Evolutionary conservation across 805 yeast species (phyloP), one percentile per base, ranked within the genome.

Genomic region (Kuraishia cidri): DNA sequence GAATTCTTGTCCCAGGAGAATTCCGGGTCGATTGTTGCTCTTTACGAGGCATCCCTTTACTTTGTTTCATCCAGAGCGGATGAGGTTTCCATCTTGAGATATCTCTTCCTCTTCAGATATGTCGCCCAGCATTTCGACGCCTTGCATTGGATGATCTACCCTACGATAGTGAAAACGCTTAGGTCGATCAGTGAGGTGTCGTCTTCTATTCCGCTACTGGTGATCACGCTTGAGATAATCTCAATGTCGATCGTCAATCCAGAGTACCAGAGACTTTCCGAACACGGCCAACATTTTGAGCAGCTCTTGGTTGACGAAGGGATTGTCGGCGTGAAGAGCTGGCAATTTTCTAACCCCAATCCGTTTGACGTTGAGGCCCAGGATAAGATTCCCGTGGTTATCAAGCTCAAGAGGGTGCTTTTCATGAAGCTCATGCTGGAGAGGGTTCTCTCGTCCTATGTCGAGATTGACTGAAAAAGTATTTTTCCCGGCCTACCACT

Each of bases 201-300:
- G 9, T 22, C 17, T 5, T 36, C 38, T 13, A 17, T 30, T n/a
- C 11, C 26, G n/a, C 20, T 38, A 9, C 30, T 39, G 37, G 26
- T 14, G 6, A 15, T 34, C 12, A 36, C 34, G 5, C 31, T 35
- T 11, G 36, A 36, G 9, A 34, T 38, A 4, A 32, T 32, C 5
- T 23, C 26, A 12, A 30, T 16, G 10, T 44, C 59, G 31, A 52
- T 65, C 12, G 42, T 45, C 12, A 34, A 44, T 35, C 44, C 57
- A 2, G 58, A 56, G 22, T 64, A 51, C 42, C 30, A 43, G 4
- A 30, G 50, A 5, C 26, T 52, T 15, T 45, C 44, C 1, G 29
- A 41, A 4, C 54, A 45, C 28, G 31, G 41, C 11, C 31, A 36
- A 6, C 38, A 45, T 5, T 41, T 53, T 9, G 27, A 45, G 2